Evolutionary conservation across 306 rosid species (phyloP).

Genomic region (Cyamopsis tetragonoloba): DNA sequence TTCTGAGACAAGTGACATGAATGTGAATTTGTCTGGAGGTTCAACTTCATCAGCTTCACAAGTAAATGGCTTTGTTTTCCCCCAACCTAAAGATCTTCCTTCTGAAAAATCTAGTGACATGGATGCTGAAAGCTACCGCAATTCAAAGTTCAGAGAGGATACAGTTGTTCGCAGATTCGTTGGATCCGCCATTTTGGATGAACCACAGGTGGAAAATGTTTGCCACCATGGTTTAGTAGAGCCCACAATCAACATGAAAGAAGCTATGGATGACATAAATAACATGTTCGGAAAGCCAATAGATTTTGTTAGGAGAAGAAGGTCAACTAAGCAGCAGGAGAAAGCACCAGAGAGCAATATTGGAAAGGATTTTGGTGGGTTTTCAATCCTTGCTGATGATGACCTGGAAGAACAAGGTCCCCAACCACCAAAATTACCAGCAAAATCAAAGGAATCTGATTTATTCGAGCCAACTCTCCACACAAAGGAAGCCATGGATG

Average conservation of each 20-base stretch:
- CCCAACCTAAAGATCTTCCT: constrained; percentile 50
- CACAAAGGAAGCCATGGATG: constrained; percentile 85
- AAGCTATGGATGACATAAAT: constrained; percentile 95
- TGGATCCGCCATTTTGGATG: constrained; percentile 78
- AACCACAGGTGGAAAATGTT: constrained; percentile 83
- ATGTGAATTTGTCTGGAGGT: constrained; percentile 35
- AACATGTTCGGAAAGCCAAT: constrained; percentile 97
- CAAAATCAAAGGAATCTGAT: constrained; percentile 46
- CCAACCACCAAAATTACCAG: constrained; percentile 33
- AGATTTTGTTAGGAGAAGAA: constrained; percentile 65
- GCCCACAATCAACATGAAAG: constrained; percentile 89
- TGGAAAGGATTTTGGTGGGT: constrained; percentile 47
- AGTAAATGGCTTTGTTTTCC: constrained; percentile 51
- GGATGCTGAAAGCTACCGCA: constrained; percentile 35
- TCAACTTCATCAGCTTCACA: constrained; percentile 45
- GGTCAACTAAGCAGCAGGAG: constrained; percentile 54
- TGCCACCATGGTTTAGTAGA: constrained; percentile 97
- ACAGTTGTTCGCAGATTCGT: constrained; percentile 85
- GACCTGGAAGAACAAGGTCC: constrained; percentile 42
- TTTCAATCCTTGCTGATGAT: constrained; percentile 82
- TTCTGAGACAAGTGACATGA: constrained; percentile 30
- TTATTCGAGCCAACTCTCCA: constrained; percentile 76
- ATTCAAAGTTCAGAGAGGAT: constrained; percentile 76
- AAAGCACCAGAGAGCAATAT: constrained; percentile 40
- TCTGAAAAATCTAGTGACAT: constrained; percentile 44